Conservation (phyloP, 164 flowering plant species). For the Cinnamomum micranthum region DNA sequence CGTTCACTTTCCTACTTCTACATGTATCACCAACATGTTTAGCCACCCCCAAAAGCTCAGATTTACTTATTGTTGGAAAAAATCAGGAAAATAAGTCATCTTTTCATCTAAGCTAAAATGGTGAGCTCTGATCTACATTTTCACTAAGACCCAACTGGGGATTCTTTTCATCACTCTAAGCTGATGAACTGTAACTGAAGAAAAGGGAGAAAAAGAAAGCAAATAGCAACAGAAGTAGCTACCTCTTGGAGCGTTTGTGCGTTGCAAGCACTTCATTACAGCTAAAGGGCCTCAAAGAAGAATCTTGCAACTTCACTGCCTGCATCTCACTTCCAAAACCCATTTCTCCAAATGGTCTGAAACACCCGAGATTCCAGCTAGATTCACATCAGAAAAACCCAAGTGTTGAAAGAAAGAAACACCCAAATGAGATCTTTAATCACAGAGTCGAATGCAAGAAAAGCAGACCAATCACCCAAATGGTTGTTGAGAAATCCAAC, state of each 20-base stretch:
- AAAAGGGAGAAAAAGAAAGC: not conserved
- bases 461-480: conserved; percentile 15
- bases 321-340: conserved; percentile 24
- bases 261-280: conserved; percentile 33
- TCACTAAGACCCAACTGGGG: not conserved
- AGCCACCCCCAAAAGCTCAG: not conserved
- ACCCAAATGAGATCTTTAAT: conserved; percentile 12
- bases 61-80: not conserved
- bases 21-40: not conserved
- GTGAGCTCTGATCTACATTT: not conserved
- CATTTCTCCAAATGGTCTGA: conserved; percentile 19
- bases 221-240: conserved; percentile 6
- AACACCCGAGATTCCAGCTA: conserved; percentile 30
- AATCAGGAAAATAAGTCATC: not conserved
- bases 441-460: conserved; percentile 7
- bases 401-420: conserved; percentile 1
- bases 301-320: conserved; percentile 26
- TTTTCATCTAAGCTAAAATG: not conserved
- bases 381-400: not conserved
- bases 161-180: not conserved
- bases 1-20: not conserved
- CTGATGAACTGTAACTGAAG: not conserved
- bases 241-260: conserved; percentile 51
- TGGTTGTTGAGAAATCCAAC: conserved; percentile 25
- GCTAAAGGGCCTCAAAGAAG: conserved; percentile 27